Evolutionary conservation across 768 basidiomycete species (phyloP).

Genomic region (Suillus lakei): DNA sequence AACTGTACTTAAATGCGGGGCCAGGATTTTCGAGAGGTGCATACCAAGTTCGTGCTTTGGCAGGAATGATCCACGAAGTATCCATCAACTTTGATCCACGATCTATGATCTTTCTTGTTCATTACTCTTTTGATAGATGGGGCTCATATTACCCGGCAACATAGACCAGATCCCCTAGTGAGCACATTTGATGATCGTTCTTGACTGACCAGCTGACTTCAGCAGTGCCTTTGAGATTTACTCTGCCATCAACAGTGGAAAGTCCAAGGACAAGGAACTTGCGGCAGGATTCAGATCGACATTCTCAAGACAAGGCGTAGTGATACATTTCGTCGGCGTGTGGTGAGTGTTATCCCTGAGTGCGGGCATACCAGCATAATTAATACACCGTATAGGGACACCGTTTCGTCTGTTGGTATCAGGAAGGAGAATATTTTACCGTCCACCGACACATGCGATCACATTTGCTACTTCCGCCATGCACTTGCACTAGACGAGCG

Average conservation of each 20-base stretch:
- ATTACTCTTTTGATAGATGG: slow-evolving; percentile 35
- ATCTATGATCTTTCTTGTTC: background rate
- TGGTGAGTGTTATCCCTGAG: slow-evolving; percentile 36
- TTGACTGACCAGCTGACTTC: slow-evolving; percentile 1
- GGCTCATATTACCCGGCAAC: slow-evolving; percentile 45
- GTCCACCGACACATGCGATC: slow-evolving; percentile 33
- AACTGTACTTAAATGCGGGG: slow-evolving; percentile 7
- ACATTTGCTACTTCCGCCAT: slow-evolving; percentile 50
- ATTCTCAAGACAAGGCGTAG: slow-evolving; percentile 39
- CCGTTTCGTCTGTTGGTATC: slow-evolving; percentile 51
- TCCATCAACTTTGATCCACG: background rate
- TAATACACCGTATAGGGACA: slow-evolving; percentile 40
- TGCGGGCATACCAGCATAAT: background rate
- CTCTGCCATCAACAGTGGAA: slow-evolving; percentile 28
- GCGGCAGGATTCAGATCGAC: slow-evolving; percentile 37
- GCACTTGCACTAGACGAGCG: slow-evolving; percentile 52
- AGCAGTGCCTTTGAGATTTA: slow-evolving; percentile 46
- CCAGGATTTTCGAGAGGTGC: slow-evolving; percentile 54
- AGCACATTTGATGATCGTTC: background rate
- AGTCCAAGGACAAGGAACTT: slow-evolving; percentile 24
- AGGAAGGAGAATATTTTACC: slow-evolving; percentile 37
- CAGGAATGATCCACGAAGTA: slow-evolving; percentile 49
- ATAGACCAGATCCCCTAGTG: slow-evolving; percentile 47
- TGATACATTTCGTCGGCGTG: slow-evolving; percentile 49
- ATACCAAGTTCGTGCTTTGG: slow-evolving; percentile 47